Conservation (phyloP, 352 stramenopile species). For the Pythium insidiosum region DNA sequence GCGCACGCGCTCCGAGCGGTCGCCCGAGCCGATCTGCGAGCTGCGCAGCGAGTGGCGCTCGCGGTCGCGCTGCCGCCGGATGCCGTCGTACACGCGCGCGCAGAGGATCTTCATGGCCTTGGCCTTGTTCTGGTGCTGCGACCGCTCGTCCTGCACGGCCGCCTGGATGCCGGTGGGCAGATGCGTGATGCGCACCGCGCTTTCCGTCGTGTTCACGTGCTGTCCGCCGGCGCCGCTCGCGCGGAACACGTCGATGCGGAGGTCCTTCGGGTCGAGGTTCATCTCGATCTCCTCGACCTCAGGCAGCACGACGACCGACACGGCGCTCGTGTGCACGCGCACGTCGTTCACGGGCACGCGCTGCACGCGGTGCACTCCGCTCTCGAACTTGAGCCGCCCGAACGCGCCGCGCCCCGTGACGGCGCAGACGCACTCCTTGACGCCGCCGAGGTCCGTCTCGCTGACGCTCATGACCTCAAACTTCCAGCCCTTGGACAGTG, state of each 20-base stretch:
- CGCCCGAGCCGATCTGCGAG: conserved; percentile 92
- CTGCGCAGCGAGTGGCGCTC: conserved; percentile 56
- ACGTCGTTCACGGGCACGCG: conserved; percentile 95
- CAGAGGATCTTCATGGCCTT: conserved; percentile 97
- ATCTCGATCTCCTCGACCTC: conserved; percentile 82
- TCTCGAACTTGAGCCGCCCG: conserved; percentile 98
- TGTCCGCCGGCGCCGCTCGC: conserved; percentile 95
- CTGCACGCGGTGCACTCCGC: conserved; percentile 96
- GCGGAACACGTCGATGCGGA: conserved; percentile 97
- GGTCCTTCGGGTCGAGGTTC: conserved; percentile 91
- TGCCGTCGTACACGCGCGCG: conserved; percentile 92
- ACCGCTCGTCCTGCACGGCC: conserved; percentile 92
- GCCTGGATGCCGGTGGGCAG: conserved; percentile 92
- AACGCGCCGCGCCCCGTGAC: conserved; percentile 83
- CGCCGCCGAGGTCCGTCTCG: conserved; percentile 78
- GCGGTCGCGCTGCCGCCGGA: conserved; percentile 61
- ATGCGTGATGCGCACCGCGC: conserved; percentile 95
- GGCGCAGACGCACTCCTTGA: conserved; percentile 74
- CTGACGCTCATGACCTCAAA: conserved; percentile 88
- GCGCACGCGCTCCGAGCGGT: conserved; percentile 95
- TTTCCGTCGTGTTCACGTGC: conserved; percentile 99
- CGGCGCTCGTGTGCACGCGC: conserved; percentile 96
- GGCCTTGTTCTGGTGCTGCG: conserved; percentile 98
- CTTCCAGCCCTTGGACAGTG: conserved; percentile 78
- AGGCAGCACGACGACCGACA: conserved; percentile 96